Evolutionary conservation across 371 early-diverging fungal species (phyloP).

Genomic region (Mortierella sp.): DNA sequence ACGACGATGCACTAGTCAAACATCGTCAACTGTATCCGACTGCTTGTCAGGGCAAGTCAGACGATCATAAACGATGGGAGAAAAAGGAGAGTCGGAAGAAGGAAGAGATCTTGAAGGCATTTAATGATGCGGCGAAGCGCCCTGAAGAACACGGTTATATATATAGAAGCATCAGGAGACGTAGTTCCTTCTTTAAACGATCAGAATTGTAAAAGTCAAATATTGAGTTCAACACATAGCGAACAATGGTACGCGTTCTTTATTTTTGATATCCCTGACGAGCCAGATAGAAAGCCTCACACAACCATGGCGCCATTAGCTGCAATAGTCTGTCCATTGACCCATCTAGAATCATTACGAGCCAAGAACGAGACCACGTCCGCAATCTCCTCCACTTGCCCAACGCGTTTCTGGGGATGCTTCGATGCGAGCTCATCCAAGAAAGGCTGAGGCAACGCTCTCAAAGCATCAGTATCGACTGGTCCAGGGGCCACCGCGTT

Average conservation of each 20-base stretch:
- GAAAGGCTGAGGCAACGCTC: no score
- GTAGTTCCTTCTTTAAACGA: no score
- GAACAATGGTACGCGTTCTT: no score
- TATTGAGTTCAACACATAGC: no score
- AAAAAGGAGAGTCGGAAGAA: slow-evolving; percentile 2
- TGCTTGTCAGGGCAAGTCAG: not conserved
- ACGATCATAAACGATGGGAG: slow-evolving; percentile 3
- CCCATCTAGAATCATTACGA: slow-evolving; percentile 17
- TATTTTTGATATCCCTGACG: no score
- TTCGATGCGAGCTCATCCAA: not conserved
- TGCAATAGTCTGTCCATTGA: slow-evolving; percentile 22
- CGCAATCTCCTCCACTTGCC: slow-evolving; percentile 15
- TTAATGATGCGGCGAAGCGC: slow-evolving; percentile 14
- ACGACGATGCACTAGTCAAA: no score
- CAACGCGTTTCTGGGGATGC: slow-evolving; percentile 13
- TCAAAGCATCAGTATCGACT: slow-evolving; percentile 11
- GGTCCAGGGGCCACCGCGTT: slow-evolving; percentile 21
- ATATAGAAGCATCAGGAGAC: no score
- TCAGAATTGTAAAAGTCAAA: no score
- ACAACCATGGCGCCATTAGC: not conserved
- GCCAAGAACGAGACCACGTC: slow-evolving; percentile 19
- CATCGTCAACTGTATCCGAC: no score
- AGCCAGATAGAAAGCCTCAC: no score
- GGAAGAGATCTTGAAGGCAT: slow-evolving; percentile 7
- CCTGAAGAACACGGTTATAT: slow-evolving; percentile 13